Evolutionary conservation across 164 flowering plant species (phyloP), one percentile per base, ranked within the genome.

Genomic region (Vitis labrusca): DNA sequence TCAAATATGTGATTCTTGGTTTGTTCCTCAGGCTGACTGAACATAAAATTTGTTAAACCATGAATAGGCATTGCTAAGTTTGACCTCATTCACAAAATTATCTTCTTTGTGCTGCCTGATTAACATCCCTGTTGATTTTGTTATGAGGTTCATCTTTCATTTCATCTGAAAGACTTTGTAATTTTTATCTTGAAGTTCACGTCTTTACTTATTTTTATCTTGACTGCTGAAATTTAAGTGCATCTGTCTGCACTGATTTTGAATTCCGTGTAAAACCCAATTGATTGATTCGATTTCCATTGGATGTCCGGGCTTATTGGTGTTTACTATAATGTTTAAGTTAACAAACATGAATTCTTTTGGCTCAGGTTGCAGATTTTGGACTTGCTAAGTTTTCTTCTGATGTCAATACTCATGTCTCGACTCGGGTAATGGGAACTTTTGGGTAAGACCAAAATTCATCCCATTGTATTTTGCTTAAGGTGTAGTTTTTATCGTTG

Each of bases 371-470:
- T 78, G 97, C 99, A 15, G 99, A 95, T 79, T 95, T 95, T 84
- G 99, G 99, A 65, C 94, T 95, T 37, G 99, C 99, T 10, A 95
- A 90, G 84, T 71, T 90, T 63, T 51, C 93, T 82, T 84, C 94
- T 68, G 99, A 95, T 53, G 76, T 73, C 50, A 86, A 91, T 73
- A 92, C 99, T 72, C 99, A 95, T 77, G 89, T 95, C 49, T 92
- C 99, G 19, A 95, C 99, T 12, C 82, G 99, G 44, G 99, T 95
- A 71, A 95, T 95, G 99, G 99, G 99, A 71, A 95, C 99, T 61
- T 95, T 87, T 71, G 97, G 97, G 97, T 92, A 80, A 74, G 87
- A 68, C 9, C 52, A 17, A n/a, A 57, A n/a, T 64, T 9, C 49
- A 2, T 49, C 16, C 59, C 30, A 64, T 50, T 2, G 44, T 62